A percentile compares a stretch with the other conserved stretches of the same genome.
phyloP scores from a whole-genome alignment of 495 filamentous ascomycete genomes.

The Podospora didyma region DNA sequence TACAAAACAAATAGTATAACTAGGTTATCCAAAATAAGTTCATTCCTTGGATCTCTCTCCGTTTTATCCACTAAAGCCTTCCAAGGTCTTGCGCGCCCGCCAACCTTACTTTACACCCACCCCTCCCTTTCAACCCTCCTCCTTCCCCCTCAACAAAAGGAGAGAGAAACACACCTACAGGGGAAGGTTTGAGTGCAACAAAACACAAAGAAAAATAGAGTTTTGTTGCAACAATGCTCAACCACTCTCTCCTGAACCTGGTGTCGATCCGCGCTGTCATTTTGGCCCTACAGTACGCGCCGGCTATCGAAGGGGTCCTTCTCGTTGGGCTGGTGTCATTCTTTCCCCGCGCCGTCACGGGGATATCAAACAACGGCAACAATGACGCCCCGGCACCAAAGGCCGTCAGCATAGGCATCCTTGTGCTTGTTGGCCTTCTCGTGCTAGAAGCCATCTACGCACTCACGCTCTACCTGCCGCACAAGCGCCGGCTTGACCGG shows the following conservation, averaged over 20 bases:
- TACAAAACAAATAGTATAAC: no score
- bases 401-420: neutral
- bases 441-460: constrained; percentile 50
- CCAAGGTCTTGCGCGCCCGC: no score
- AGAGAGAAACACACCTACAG: no score
- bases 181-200: no score
- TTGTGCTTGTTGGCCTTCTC: constrained; percentile 29
- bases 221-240: constrained; percentile 25
- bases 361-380: neutral
- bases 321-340: constrained; percentile 23
- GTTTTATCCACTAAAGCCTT: no score
- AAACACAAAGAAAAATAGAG: neutral
- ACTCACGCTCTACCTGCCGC: constrained; percentile 51
- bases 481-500: constrained; percentile 43
- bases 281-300: constrained; percentile 47
- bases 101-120: no score
- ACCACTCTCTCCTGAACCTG: constrained; percentile 28
- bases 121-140: no score
- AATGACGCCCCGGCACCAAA: neutral
- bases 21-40: no score
- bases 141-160: no score
- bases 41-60: no score
- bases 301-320: constrained; percentile 47
- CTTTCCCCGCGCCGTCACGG: neutral
- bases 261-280: constrained; percentile 50